Evolutionary conservation across 2,329 filamentous ascomycete species (phyloP).

Genomic region (Esteya vermicola): DNA sequence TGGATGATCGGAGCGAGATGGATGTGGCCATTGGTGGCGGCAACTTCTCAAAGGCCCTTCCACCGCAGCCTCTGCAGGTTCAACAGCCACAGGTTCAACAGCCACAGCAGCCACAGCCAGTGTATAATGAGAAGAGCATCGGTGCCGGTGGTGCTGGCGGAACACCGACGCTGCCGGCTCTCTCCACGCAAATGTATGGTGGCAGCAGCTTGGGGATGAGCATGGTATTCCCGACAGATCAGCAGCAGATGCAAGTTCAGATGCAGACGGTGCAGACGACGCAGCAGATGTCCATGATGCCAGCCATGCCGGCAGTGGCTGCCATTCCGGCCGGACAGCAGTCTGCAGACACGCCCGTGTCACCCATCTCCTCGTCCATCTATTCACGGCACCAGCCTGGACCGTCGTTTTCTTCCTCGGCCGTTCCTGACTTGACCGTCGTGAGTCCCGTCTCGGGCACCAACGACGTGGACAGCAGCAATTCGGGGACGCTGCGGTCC

Average conservation of each 20-base stretch:
- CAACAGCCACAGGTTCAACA: background rate
- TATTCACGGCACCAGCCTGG: background rate
- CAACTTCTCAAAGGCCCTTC: background rate
- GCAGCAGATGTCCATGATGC: too few relatives aligned
- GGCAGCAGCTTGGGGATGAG: conserved; percentile 12
- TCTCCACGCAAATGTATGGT: conserved; percentile 4
- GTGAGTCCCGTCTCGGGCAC: background rate
- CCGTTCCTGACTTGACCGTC: too few relatives aligned
- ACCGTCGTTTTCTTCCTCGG: too few relatives aligned
- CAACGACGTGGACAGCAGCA: background rate
- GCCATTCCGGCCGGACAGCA: too few relatives aligned
- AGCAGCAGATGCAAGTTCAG: background rate
- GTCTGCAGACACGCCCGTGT: background rate
- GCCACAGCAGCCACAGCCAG: background rate
- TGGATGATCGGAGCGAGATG: conserved; percentile 13
- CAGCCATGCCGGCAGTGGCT: too few relatives aligned
- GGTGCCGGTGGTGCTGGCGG: background rate
- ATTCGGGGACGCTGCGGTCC: conserved; percentile 18
- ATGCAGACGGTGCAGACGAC: background rate
- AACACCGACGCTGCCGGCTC: background rate
- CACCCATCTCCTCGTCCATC: background rate
- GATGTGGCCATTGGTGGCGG: background rate
- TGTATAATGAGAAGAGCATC: background rate
- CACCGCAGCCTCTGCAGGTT: too few relatives aligned
- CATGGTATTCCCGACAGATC: background rate